Conservation (phyloP, 2,329 filamentous ascomycete species). For the Beauveria rudraprayagi region DNA sequence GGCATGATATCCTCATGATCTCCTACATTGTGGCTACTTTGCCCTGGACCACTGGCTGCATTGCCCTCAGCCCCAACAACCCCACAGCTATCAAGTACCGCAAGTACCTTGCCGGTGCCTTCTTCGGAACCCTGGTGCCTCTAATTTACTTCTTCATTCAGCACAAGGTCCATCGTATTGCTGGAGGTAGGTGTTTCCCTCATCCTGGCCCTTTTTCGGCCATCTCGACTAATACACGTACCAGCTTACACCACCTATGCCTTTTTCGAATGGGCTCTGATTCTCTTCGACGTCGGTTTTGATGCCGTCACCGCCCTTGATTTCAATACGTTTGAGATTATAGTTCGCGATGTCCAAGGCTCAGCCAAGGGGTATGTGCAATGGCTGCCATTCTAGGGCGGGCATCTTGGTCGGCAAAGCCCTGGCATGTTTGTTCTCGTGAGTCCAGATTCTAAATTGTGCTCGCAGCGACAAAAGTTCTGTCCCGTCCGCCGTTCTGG, state of each 20-base stretch:
- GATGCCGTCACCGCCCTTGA: conserved; percentile 91
- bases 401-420: conserved; percentile 25
- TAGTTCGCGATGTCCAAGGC: conserved; percentile 82
- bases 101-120: conserved; percentile 72
- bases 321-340: conserved; percentile 80
- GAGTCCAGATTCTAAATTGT: conserved; percentile 31
- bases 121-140: conserved; percentile 86
- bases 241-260: conserved; percentile 93
- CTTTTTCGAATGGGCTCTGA: conserved; percentile 95
- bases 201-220: not conserved
- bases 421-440: conserved; percentile 24
- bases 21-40: conserved; percentile 90
- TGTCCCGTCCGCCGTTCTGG: conserved; percentile 43
- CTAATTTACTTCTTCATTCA: conserved; percentile 97
- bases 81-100: conserved; percentile 76
- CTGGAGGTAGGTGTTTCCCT: conserved; percentile 63
- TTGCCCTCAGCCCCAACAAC: conserved; percentile 81
- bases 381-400: conserved; percentile 78
- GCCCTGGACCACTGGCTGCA: conserved; percentile 89
- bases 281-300: conserved; percentile 92
- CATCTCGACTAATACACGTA: conserved; percentile 12
- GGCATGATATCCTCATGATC: conserved; percentile 99
- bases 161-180: conserved; percentile 90
- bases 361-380: conserved; percentile 96
- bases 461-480: conserved; percentile 38